These are phyloP conservation scores for Eucalyptus shirleyi DNA, from an alignment of 345 rosid genomes.

Conservation along the genomic window DNA sequence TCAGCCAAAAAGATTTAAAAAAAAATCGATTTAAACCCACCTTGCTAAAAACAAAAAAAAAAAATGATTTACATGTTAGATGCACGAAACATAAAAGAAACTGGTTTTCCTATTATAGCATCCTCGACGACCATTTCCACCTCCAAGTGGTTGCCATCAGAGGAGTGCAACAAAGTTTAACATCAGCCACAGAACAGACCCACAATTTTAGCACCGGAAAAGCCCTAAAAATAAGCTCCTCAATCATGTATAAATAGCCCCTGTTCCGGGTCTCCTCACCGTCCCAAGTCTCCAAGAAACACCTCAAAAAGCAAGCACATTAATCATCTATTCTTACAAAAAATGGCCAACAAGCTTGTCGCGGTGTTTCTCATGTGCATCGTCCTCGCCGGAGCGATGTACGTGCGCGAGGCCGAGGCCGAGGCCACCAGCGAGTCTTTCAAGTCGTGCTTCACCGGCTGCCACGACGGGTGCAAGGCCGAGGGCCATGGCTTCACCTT, in stretches of 20 bases:
- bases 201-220: neutral
- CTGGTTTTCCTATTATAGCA: neutral
- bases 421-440: neutral
- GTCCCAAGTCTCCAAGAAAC: neutral
- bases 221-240: neutral
- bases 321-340: neutral
- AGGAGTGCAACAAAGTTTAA: neutral
- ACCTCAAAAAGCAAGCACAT: neutral
- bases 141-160: neutral
- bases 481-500: neutral
- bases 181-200: neutral
- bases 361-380: conserved; percentile 13
- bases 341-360: conserved; percentile 18
- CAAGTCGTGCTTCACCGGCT: neutral
- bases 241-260: neutral
- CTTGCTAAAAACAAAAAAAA: neutral
- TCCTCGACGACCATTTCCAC: neutral
- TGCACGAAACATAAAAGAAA: neutral
- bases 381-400: neutral
- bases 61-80: neutral
- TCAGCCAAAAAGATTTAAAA: neutral
- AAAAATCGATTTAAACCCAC: neutral
- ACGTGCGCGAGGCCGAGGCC: neutral
- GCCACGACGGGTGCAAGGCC: neutral
- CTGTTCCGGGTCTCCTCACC: neutral